Percentiles rank a stretch among this genome's conserved stretches.
phyloP scores from a whole-genome alignment of 345 rosid genomes.

The Theobroma cacao region DNA sequence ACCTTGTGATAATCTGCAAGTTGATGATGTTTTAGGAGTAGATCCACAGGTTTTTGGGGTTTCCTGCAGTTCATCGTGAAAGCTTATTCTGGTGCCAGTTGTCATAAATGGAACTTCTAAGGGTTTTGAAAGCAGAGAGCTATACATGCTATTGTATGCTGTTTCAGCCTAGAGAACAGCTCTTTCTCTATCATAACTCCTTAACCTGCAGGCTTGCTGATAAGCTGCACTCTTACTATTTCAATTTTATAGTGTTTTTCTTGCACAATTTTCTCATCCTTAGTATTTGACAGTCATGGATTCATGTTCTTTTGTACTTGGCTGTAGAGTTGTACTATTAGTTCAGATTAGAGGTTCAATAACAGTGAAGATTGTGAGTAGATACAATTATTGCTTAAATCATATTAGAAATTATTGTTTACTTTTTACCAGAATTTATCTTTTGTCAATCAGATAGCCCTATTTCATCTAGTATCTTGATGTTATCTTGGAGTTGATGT shows the following conservation, averaged over 20 bases:
- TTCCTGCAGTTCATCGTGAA: not conserved
- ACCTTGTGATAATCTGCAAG: not conserved
- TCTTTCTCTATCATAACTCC: not conserved
- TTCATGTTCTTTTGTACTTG: slow-evolving; percentile 3
- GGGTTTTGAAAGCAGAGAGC: not conserved
- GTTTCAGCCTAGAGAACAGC: not conserved
- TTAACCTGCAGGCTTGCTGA: slow-evolving; percentile 4
- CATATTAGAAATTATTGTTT: not conserved
- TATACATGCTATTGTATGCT: not conserved
- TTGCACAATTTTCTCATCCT: not conserved
- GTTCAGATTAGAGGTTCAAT: slow-evolving; percentile 13
- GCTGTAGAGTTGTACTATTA: slow-evolving; percentile 16
- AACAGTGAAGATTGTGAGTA: slow-evolving; percentile 8
- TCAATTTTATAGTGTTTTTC: not conserved
- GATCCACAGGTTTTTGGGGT: not conserved
- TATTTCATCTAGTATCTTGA: not conserved
- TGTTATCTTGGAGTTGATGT: not conserved
- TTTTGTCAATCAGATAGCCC: not conserved
- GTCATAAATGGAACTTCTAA: not conserved
- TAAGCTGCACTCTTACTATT: not conserved
- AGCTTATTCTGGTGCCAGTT: not conserved
- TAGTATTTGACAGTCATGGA: not conserved
- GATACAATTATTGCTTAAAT: slow-evolving; percentile 4
- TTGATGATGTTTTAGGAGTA: not conserved
- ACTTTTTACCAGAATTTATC: not conserved